phyloP scores from a whole-genome alignment of 2,329 filamentous ascomycete species.

The Xylaria sp. region DNA sequence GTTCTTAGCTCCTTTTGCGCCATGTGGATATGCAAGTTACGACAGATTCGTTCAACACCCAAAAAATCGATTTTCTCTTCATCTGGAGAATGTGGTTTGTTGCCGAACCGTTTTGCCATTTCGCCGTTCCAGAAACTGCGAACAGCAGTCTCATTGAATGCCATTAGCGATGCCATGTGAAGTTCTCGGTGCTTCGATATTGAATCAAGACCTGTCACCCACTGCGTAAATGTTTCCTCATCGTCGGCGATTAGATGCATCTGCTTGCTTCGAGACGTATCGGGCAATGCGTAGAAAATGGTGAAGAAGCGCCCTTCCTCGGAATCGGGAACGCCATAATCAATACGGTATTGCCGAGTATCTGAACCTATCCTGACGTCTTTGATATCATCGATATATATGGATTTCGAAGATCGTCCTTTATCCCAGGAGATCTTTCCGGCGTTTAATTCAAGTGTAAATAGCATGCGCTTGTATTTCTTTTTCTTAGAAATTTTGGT shows the following conservation, averaged over 20 bases:
- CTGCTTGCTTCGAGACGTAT: constrained; percentile 83
- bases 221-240: constrained; percentile 76
- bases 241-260: constrained; percentile 88
- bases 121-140: constrained; percentile 87
- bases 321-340: constrained; percentile 76
- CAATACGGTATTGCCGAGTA: constrained; percentile 88
- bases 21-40: constrained; percentile 91
- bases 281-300: constrained; percentile 84
- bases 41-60: constrained; percentile 85
- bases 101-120: constrained; percentile 75
- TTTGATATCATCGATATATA: constrained; percentile 95
- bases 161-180: constrained; percentile 88
- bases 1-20: constrained; percentile 77
- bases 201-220: constrained; percentile 85
- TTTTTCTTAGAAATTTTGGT: constrained; percentile 88
- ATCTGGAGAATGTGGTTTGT: constrained; percentile 61
- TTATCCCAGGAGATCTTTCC: constrained; percentile 92
- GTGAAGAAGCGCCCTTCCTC: constrained; percentile 85
- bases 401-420: constrained; percentile 79
- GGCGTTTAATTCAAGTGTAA: constrained; percentile 81
- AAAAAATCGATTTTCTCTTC: constrained; percentile 80
- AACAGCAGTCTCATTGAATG: constrained; percentile 84
- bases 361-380: constrained; percentile 87
- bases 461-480: constrained; percentile 74
- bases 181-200: constrained; percentile 89